Evolutionary conservation across 768 basidiomycete species (phyloP), one percentile per base, ranked within the genome.

Genomic region (Xerocomellus amylosporus): DNA sequence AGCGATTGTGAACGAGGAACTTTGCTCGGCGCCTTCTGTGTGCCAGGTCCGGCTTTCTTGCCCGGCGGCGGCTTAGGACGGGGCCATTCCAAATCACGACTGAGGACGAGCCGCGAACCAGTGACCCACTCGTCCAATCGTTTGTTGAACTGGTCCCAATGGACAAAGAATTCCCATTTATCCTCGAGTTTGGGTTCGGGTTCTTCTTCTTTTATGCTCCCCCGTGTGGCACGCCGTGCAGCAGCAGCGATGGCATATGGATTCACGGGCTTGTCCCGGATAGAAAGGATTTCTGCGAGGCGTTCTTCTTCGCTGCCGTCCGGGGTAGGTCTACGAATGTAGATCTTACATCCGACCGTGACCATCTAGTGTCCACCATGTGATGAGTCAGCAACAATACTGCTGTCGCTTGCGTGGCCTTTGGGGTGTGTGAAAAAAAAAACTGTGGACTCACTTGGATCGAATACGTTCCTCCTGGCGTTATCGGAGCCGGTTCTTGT

Each of bases 121-220:
- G 88, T 75, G 22, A 99, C 88, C 97, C 97, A 99, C 51, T 97
- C 97, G 68, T 99, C 97, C 38, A 98, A 78, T 58, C 97, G 94
- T 71, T 99, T 99, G 78, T 99, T 99, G 81, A 98, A 98, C 60
- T 92, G 85, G 63, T 98, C 93, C 87, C 96, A 99, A 67, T 99
- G 97, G 19, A 98, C 93, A 66, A 98, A 99, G 77, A 86, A 98
- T 71, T 98, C 95, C 71, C 84, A 82, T 63, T 88, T 86, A 69
- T 93, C 91, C 64, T 87, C 87, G 9, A 83, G 80, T 53, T 80
- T 80, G 37, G 75, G 61, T 20, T 79, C 77, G 41, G 82, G 78
- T 46, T 79, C 77, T 48, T 79, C 77, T 58, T 77, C 76, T 38
- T 74, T 73, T 55, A 73, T 64, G 46, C 66, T 61, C 36, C 71